Evolutionary conservation across 306 rosid species (phyloP).

Genomic region (Vigna trinervia): DNA sequence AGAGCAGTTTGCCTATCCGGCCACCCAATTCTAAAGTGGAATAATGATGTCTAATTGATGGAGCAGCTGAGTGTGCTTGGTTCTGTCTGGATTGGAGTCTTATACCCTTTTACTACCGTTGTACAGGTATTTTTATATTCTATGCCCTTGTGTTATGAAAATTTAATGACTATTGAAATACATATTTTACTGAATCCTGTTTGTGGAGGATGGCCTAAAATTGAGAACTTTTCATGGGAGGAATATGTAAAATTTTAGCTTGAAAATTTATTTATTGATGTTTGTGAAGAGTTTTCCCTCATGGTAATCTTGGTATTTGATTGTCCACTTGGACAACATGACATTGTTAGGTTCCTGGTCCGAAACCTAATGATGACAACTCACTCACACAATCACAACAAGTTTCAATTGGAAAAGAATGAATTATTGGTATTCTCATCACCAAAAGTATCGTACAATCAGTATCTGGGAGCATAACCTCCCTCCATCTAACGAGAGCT

Average conservation of each 20-base stretch:
- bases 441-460: no score
- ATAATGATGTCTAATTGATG: constrained; percentile 60
- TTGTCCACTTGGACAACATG: background rate
- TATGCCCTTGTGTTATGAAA: constrained; percentile 25
- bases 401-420: no score
- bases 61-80: constrained; percentile 59
- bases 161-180: background rate
- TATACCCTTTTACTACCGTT: constrained; percentile 76
- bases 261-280: constrained; percentile 13
- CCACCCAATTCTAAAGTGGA: constrained; percentile 74
- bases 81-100: constrained; percentile 57
- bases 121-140: constrained; percentile 80
- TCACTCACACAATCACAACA: no score
- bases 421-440: no score
- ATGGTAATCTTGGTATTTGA: background rate
- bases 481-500: no score
- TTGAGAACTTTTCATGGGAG: background rate
- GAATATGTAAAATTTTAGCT: constrained; percentile 4
- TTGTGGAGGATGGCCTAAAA: background rate
- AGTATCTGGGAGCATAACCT: no score
- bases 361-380: no score
- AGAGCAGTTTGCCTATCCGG: constrained; percentile 64
- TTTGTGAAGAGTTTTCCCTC: background rate
- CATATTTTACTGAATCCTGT: constrained; percentile 3
- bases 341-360: no score